Evolutionary conservation across 2,329 filamentous ascomycete species (phyloP), one percentile per base, ranked within the genome.

Genomic region (Xylaria sp.): DNA sequence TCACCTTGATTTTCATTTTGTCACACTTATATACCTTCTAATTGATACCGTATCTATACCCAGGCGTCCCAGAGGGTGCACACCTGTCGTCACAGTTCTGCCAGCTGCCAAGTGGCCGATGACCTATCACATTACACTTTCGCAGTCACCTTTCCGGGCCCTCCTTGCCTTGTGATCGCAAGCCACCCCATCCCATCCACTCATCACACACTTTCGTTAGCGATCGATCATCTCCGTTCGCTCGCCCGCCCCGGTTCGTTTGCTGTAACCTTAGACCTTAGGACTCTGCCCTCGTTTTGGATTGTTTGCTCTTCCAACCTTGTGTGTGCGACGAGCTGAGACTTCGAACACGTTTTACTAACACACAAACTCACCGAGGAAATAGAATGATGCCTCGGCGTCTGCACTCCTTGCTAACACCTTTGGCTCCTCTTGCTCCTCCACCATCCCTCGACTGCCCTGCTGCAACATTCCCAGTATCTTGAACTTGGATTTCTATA

Each of bases 381-480:
- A 12, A 38, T 57, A 54, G 37, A 37, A 64, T 52, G 19, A 67
- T 66, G 63, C 50, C 35, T 64, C 54, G 19, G 23, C 46, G 28
- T 56, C 45, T 61, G 38, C 42, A 23, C 49, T 52, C 57, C 23
- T 60, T 53, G 38, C 38, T 21, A 15, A 54, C 31, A 46, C 38
- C 28, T 31, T 9, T 31, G 4, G 28, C 42, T 54, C 54, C 50
- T 31, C 31, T 33, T 52, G 51, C 54, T 40, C 46, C 31, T 12
- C 40, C 59, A 21, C 46, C 50, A 19, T 46, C 60, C 35, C 35
- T 47, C 61, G 62, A 47, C 42, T 58, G 45, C 53, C 64, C 42
- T 63, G 60, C 31, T 46, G 47, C 15, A 46, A 15, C 19, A 40
- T 11, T 25, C 35, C 23, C 15, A 31, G n/a, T 62, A 7, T n/a